Evolutionary conservation across 305 asterid genomes (phyloP).

Genomic region (Fraxinus xanthoxyloides): DNA sequence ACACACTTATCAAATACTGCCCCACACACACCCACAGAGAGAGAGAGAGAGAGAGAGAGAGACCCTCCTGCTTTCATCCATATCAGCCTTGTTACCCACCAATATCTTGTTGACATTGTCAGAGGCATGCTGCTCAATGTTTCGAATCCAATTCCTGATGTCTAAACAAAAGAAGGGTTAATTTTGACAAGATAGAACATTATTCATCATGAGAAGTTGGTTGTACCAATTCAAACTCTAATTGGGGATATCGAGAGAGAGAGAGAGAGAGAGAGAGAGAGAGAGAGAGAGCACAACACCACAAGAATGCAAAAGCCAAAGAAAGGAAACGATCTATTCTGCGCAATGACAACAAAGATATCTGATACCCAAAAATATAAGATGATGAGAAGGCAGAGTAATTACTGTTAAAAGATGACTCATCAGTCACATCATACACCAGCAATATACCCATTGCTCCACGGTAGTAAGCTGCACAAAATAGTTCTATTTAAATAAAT

Average conservation of each 20-base stretch:
- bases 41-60: slow-evolving; percentile 28
- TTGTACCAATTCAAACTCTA: not conserved
- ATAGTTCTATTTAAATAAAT: slow-evolving; percentile 13
- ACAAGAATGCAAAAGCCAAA: not conserved
- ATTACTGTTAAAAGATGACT: slow-evolving; percentile 85
- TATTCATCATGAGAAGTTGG: not conserved
- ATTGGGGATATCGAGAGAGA: not conserved
- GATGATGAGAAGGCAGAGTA: slow-evolving; percentile 17
- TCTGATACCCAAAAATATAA: not conserved
- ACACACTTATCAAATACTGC: not conserved
- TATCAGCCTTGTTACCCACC: slow-evolving; percentile 94
- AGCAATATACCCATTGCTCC: slow-evolving; percentile 95
- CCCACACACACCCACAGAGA: not conserved
- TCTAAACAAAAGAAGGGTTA: slow-evolving; percentile 33
- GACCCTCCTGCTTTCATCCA: slow-evolving; percentile 96
- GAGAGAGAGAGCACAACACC: not conserved
- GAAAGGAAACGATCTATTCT: not conserved
- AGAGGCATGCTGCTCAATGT: slow-evolving; percentile 86
- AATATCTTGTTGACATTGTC: slow-evolving; percentile 88
- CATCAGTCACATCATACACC: slow-evolving; percentile 90
- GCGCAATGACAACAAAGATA: not conserved
- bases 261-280: not conserved
- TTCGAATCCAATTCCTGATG: slow-evolving; percentile 90
- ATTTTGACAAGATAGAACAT: slow-evolving; percentile 16
- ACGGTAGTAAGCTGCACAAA: slow-evolving; percentile 77